Evolutionary conservation across 768 basidiomycete species (phyloP).

Genomic region (Pleurotus ostreatus): DNA sequence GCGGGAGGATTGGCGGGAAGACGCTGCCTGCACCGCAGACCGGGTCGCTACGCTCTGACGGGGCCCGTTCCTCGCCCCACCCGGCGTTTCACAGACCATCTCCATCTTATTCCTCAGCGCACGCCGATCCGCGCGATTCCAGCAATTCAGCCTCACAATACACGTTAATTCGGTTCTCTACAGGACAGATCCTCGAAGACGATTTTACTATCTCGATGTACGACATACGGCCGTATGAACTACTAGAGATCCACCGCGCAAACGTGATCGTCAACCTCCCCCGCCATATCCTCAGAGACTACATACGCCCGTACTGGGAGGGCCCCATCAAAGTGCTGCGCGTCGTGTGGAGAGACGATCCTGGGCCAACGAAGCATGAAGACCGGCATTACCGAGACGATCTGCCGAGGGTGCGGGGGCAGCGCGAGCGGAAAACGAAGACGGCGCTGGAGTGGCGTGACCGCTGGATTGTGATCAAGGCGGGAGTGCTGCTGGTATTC

Average conservation of each 20-base stretch:
- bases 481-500: conserved; percentile 51
- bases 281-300: conserved; percentile 26
- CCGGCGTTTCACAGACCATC: background rate
- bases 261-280: conserved; percentile 39
- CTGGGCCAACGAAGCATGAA: background rate
- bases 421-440: background rate
- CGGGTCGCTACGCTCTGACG: background rate
- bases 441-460: conserved; percentile 53
- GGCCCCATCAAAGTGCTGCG: conserved; percentile 50
- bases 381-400: conserved; percentile 1
- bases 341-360: conserved; percentile 28
- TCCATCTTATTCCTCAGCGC: background rate
- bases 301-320: conserved; percentile 58
- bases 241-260: conserved; percentile 62
- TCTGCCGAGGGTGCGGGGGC: conserved; percentile 6
- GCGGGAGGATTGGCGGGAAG: conserved; percentile 26
- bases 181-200: conserved; percentile 69
- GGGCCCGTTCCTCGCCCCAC: background rate
- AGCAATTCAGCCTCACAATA: conserved; percentile 25
- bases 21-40: conserved; percentile 9
- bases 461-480: conserved; percentile 58
- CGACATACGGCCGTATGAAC: conserved; percentile 54
- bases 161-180: conserved; percentile 60
- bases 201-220: conserved; percentile 56
- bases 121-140: background rate